Evolutionary conservation across 371 early-diverging fungal species (phyloP), one percentile per base, ranked within the genome.

Genomic region (Choanephora cucurbitarum): DNA sequence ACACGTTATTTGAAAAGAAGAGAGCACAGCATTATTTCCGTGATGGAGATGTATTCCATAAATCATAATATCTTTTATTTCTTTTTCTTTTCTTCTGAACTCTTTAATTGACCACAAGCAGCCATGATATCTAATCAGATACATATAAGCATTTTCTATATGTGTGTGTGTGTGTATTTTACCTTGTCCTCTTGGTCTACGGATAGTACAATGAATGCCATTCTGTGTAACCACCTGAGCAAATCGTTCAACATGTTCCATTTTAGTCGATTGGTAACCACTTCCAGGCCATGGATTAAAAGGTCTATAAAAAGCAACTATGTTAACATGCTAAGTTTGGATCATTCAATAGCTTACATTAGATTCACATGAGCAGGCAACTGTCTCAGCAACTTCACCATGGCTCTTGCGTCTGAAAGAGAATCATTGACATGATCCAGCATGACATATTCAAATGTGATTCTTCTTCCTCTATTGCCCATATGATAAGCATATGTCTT

Each of bases 381-480:
- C 24, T 79, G 75, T 22, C 72, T 75, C 31, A 92, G 58, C 33
- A 92, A 57, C 17, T 76, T 62, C 0, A 80, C 84, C 14, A 94
- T 70, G 14, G 83, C 79, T 28, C 70, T 67, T 17, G 95, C 95
- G 51, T 92, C 89, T 5, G 64, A 61, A 8, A 79, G 47, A 0
- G 83, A 79, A 61, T 94, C 95, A 59, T 94, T 94, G 21, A 93
- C 84, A 41, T 81, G 83, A 47, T 88, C 81, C 49, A 94, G 75
- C 93, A 94, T 90, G 23, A 92, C 91, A 69, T 94, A 93, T 70
- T 91, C 91, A 67, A 91, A 91, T 0, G 91, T 89, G 21, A 91
- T 85, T 48, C 91, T 66, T 50, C 70, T 65, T n/a, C 63, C 72
- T 18, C 67, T 64, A 46, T 72, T 80, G 37, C 77, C 75, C 58